Evolutionary conservation across 2,329 filamentous ascomycete genomes (phyloP).

Genomic region (Raffaelea albimanens): DNA sequence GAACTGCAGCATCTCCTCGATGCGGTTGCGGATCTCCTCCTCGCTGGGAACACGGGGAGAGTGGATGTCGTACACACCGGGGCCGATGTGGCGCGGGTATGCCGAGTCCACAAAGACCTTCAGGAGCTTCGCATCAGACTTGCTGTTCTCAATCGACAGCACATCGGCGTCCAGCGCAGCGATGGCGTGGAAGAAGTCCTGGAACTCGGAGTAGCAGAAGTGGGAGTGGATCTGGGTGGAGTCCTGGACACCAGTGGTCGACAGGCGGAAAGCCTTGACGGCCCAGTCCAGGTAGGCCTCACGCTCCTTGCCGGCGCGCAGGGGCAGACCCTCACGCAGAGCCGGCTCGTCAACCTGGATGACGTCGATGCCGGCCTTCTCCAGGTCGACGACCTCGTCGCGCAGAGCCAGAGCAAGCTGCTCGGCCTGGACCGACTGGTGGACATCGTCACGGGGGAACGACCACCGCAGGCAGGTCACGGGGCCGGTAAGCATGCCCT

Average conservation of each 20-base stretch:
- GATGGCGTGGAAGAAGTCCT: slow-evolving; percentile 99
- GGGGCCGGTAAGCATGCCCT: slow-evolving; percentile 99
- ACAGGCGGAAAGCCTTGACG: slow-evolving; percentile 94
- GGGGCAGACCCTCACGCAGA: slow-evolving; percentile 97
- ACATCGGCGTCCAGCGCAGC: slow-evolving; percentile 96
- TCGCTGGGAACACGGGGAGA: slow-evolving; percentile 92
- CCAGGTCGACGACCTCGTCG: slow-evolving; percentile 96
- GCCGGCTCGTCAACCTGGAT: slow-evolving; percentile 99
- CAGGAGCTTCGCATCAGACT: slow-evolving; percentile 98
- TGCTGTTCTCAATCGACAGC: slow-evolving; percentile 99
- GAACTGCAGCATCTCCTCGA: slow-evolving; percentile 96
- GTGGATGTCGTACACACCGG: slow-evolving; percentile 99
- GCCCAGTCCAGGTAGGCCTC: slow-evolving; percentile 97
- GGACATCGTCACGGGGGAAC: slow-evolving; percentile 98
- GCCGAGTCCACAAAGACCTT: slow-evolving; percentile 96
- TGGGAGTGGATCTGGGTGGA: slow-evolving; percentile 99
- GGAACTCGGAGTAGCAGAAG: slow-evolving; percentile 99
- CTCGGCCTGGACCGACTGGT: slow-evolving; percentile 98
- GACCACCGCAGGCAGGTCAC: slow-evolving; percentile 99
- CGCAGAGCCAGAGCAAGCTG: slow-evolving; percentile 97
- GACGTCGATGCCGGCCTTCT: slow-evolving; percentile 91
- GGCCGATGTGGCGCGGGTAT: slow-evolving; percentile 96
- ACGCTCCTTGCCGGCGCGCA: slow-evolving; percentile 87
- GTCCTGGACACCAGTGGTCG: slow-evolving; percentile 86
- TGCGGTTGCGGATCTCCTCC: slow-evolving; percentile 96